Base-by-base conservation (phyloP, 1,139 yeast species). In the Nakaseomyces delphensis region DNA sequence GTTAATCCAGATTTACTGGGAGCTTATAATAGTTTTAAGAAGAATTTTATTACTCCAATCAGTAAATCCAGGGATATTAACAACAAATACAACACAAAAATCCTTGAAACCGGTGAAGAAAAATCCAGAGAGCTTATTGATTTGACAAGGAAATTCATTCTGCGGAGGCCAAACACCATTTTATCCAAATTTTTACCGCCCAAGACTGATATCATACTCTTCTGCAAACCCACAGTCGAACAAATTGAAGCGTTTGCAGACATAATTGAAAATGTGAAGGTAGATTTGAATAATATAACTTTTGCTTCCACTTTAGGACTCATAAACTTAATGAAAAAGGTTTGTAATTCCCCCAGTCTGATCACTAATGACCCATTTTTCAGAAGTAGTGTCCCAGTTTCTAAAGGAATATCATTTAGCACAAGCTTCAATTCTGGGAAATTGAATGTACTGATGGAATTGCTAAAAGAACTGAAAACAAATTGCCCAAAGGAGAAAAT, bases 1-100 rank as follows among this genome's bases (percentile, higher is more conserved):
- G 67, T 87, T 11, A 87, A 86, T 55, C 96, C 96, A 0, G 91
- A 89, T 0, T 66, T 83, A 2, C 65, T 91, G 25, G 96, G 96
- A 0, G 67, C 71, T 0, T 72, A 74, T 44, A 66, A 73, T 25
- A 63, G 68, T 2, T 91, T 91, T 58, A 87, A 83, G 53, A 76
- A 72, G 47, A 70, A 69, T 4, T 91, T 61, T 56, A 77, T 85
- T 45, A 67, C 64, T 24, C 97, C 97, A 0, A 87, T 91, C 23
- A 61, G 77, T 41, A 69, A 73, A 45, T 77, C 95, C 0, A 68
- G 96, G 53, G 94, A 85, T 42, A 74, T 82, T 0, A 77, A 77
- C 42, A 85, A 94, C 43, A 53, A 61, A 29, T 63, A 59, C 18
- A 77, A 76, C 51, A 70, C 70, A 13, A 65, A 60, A 2, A 60